A percentile compares a stretch with the other conserved stretches of the same genome.
Evolutionary conservation across 2,329 filamentous ascomycete genomes (phyloP).

Genomic region (Periglandula ipomoeae): DNA sequence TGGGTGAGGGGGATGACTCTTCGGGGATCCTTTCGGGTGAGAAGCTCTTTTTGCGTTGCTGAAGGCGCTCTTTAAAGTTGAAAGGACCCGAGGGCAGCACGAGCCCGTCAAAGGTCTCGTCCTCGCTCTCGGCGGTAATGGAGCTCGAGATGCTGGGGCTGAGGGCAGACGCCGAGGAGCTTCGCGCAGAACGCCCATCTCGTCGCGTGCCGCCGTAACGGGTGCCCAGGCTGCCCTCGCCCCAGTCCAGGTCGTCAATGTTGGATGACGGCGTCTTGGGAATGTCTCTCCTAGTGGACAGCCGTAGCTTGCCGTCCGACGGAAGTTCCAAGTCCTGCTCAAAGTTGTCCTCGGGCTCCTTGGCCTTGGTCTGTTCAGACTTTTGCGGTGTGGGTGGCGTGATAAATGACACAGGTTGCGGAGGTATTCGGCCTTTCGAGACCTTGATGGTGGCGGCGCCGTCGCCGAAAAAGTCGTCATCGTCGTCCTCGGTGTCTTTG

Average conservation of each 20-base stretch:
- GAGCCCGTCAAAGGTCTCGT: slow-evolving; percentile 85
- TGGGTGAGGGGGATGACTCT: slow-evolving; percentile 18
- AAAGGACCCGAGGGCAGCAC: slow-evolving; percentile 75
- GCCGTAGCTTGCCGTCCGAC: slow-evolving; percentile 52
- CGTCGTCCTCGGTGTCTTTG: slow-evolving; percentile 52
- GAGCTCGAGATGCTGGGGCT: slow-evolving; percentile 91
- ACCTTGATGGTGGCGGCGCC: slow-evolving; percentile 59
- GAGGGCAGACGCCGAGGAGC: slow-evolving; percentile 79
- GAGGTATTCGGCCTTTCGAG: slow-evolving; percentile 46
- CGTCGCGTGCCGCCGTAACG: slow-evolving; percentile 79
- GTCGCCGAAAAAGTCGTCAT: slow-evolving; percentile 56
- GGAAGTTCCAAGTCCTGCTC: slow-evolving; percentile 67
- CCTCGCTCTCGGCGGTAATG: slow-evolving; percentile 84
- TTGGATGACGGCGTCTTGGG: slow-evolving; percentile 52
- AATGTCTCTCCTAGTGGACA: slow-evolving; percentile 53
- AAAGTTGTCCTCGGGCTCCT: slow-evolving; percentile 52
- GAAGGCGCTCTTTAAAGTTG: slow-evolving; percentile 71
- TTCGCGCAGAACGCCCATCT: slow-evolving; percentile 69
- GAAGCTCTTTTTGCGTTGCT: slow-evolving; percentile 55
- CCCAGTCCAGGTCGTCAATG: slow-evolving; percentile 82
- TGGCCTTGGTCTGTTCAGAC: slow-evolving; percentile 20
- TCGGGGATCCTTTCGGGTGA: slow-evolving; percentile 41
- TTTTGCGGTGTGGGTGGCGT: slow-evolving; percentile 47
- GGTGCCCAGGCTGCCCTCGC: slow-evolving; percentile 85
- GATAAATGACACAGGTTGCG: slow-evolving; percentile 42